Conservation (phyloP, 257 asterid genomes). For the Jaltomata sinuosa region DNA sequence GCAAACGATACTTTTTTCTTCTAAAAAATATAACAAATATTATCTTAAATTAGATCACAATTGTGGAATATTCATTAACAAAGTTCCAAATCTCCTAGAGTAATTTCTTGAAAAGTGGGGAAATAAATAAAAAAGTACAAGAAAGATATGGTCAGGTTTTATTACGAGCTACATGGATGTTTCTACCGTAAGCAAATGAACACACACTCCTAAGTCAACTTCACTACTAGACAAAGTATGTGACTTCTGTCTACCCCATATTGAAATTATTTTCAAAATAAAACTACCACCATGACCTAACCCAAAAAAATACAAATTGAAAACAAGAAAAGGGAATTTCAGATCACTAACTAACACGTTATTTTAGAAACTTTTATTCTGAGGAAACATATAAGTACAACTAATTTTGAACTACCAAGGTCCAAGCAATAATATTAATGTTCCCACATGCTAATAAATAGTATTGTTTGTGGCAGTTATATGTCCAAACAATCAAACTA, state of each 20-base stretch:
- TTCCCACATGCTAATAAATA: neutral
- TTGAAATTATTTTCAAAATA: neutral
- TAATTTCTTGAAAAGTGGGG: neutral
- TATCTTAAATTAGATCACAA: neutral
- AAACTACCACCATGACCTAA: neutral
- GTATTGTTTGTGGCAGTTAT: neutral
- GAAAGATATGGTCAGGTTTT: neutral
- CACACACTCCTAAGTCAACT: slow-evolving; percentile 24
- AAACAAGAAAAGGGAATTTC: neutral
- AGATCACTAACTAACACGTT: neutral
- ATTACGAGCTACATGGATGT: slow-evolving; percentile 10
- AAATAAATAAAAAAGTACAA: neutral
- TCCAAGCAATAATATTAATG: neutral
- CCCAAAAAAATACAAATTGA: neutral
- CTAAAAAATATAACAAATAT: neutral
- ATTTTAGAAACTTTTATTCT: neutral
- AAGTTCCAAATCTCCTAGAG: neutral
- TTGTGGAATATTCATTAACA: neutral
- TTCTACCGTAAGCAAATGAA: slow-evolving; percentile 22
- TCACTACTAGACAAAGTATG: slow-evolving; percentile 14
- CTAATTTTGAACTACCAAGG: neutral
- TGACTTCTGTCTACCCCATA: slow-evolving; percentile 8
- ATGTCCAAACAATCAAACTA: neutral
- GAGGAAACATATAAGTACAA: neutral
- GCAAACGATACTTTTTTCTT: too few species aligned